Evolutionary conservation across 2,329 filamentous ascomycete genomes (phyloP), one percentile per base, ranked within the genome.

Genomic region (Trichoderma polysporum): DNA sequence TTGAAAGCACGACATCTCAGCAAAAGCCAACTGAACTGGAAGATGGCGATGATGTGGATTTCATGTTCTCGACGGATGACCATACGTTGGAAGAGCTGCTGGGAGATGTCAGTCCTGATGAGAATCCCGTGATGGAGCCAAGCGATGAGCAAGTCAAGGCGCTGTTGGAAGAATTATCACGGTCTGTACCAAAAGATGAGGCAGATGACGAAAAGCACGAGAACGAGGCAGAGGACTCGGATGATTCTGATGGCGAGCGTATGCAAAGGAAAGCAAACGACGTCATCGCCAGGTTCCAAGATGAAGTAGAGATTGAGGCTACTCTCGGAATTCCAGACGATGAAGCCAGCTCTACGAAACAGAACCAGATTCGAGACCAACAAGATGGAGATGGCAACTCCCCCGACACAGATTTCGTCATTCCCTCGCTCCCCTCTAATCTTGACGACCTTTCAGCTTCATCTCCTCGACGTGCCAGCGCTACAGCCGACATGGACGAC

Each of bases 81-180:
- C 76, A 81, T 54, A 83, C 81, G 1, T 76, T 87, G 0, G 80
- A 86, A 64, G 84, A 86, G 67, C 77, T 87, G 10, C 77, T 88
- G 2, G 79, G 77, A 2, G 79, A 81, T 31, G 77, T 84, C 1
- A 74, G 74, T 37, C 72, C 77, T 0, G 77, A 80, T 12, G 76
- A 79, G 25, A 68, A 67, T 0, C 69, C 68, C 33, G 22, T 9
- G 17, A 50, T 65, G 8, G 73, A 73, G 33, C 71, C 76, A 1
- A 72, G 73, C 31, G 75, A 77, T 15, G 76, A 75, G 4, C 71
- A 77, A 8, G 77, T 80, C 50, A 75, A 73, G 47, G 76, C 76
- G 0, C 71, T 81, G 1, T 67, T 81, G 2, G 78, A 80, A n/a
- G 72, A 79, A 49, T 74, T 81, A 0, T 74, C 78, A 2, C 65